Evolutionary conservation across 164 flowering plant genomes (phyloP), one percentile per base, ranked within the genome.

Genomic region (Nelumbo lutea): DNA sequence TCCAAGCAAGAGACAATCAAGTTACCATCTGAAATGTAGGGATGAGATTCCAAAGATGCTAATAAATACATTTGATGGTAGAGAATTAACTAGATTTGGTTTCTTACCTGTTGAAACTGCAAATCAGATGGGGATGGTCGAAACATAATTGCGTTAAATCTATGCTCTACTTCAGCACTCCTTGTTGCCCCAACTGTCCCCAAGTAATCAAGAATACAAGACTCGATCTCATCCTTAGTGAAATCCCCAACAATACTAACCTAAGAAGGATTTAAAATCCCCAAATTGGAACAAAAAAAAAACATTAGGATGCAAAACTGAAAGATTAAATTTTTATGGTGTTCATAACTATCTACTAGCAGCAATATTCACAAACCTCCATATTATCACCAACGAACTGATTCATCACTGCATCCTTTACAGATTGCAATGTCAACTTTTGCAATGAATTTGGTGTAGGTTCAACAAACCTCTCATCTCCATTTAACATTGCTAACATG

Each of bases 391-490:
- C 86, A 41, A 86, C 83, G 82, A 96, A 96, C 68, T 96, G 99
- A 79, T 71, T 83, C 98, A 90, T 96, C 4, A 96, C 99, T 58
- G 98, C 99, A 76, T 86, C 89, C 75, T 80, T 88, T 47, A 96
- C 99, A 52, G 86, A 69, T 66, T 87, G 78, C 66, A 96, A 77
- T 5, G 89, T 83, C 63, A 96, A 84, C 10, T 83, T 84, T 64
- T 93, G 85, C 62, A 96, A 79, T 52, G 97, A 90, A 27, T 85
- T 79, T 41, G 97, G 99, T 56, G 97, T 87, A 65, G 99, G 99
- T 83, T 96, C 99, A 69, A 96, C 90, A 85, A 96, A 96, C 40
- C 99, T 85, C 73, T 93, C 99, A 82, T 96, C 99, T 72, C 91
- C 99, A 84, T 91, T 84, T 78, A 93, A 72, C 99, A 96, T 92